phyloP scores from a whole-genome alignment of 2,329 filamentous ascomycete genomes.

The Sclerotinia trifoliorum region DNA sequence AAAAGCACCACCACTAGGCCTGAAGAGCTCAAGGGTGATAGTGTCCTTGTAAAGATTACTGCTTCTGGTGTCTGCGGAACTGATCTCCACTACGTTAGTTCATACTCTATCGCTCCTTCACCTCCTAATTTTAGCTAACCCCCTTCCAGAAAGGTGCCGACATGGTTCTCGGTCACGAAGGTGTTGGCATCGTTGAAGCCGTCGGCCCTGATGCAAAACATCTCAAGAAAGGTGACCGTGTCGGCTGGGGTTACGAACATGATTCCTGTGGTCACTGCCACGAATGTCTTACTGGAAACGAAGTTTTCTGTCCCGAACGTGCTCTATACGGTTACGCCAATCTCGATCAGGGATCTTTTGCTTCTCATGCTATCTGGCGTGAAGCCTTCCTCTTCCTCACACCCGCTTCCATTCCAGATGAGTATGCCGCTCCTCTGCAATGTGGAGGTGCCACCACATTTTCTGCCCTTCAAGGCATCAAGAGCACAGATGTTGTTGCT shows the following conservation, averaged over 20 bases:
- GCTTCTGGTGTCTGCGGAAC: conserved; percentile 27
- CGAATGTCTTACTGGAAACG: conserved; percentile 44
- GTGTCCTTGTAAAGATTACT: conserved; percentile 26
- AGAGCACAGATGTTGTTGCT: conserved; percentile 38
- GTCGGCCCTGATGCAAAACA: conserved; percentile 53
- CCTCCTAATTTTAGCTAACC: conserved; percentile 11
- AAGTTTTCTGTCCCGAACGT: conserved; percentile 44
- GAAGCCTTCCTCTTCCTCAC: conserved; percentile 43
- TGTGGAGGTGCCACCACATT: conserved; percentile 46
- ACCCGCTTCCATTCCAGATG: conserved; percentile 40
- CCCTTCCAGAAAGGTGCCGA: conserved; percentile 20
- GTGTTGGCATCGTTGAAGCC: conserved; percentile 63
- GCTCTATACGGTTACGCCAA: conserved; percentile 45
- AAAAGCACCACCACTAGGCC: conserved; percentile 24
- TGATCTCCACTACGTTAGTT: conserved; percentile 25
- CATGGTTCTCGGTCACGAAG: conserved; percentile 61
- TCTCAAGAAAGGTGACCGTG: conserved; percentile 44
- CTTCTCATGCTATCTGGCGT: conserved; percentile 41
- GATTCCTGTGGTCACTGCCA: conserved; percentile 45
- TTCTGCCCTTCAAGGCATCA: conserved; percentile 38
- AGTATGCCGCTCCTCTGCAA: conserved; percentile 46
- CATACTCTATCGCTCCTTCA: not conserved
- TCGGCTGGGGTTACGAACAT: conserved; percentile 47
- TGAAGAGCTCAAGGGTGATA: conserved; percentile 23
- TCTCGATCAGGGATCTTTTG: conserved; percentile 49